Conservation (phyloP, 768 basidiomycete genomes). For the Paxillus rubicundulus region DNA sequence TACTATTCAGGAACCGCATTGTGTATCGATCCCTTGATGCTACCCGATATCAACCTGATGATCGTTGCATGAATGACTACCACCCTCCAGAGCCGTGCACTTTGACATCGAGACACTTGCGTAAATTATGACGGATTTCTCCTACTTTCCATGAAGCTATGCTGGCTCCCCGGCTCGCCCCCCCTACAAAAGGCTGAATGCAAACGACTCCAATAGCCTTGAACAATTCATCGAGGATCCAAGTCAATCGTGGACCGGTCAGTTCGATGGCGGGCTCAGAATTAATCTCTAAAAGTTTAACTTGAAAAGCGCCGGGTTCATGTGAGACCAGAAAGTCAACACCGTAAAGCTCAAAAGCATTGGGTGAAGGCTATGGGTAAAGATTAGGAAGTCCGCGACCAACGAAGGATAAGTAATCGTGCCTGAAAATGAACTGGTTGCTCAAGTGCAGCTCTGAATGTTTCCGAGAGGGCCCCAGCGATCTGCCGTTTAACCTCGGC, state of each 20-base stretch:
- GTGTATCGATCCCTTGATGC: too few species aligned
- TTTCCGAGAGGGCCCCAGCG: conserved; percentile 65
- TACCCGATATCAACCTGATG: too few species aligned
- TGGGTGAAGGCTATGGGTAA: conserved; percentile 65
- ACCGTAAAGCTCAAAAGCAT: conserved; percentile 94
- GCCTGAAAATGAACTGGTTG: conserved; percentile 87
- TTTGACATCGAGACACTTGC: conserved; percentile 64
- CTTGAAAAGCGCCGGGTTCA: conserved; percentile 41
- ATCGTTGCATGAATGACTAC: background rate
- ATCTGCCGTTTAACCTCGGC: conserved; percentile 60
- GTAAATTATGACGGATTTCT: conserved; percentile 50
- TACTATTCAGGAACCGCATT: too few species aligned
- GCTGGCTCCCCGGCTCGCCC: conserved; percentile 1
- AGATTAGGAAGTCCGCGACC: background rate
- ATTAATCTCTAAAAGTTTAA: conserved; percentile 87
- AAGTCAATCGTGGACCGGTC: conserved; percentile 78
- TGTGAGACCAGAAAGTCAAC: conserved; percentile 84
- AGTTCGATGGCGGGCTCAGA: conserved; percentile 95
- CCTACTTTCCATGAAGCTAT: conserved; percentile 48
- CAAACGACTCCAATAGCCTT: conserved; percentile 62
- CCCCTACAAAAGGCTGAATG: conserved; percentile 57
- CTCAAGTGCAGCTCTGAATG: conserved; percentile 81
- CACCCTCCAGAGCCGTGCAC: conserved; percentile 35
- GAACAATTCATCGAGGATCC: conserved; percentile 83
- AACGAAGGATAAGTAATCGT: conserved; percentile 8